Base-by-base conservation (phyloP, 768 basidiomycete genomes). In the Kwoniella mangroviensis region DNA sequence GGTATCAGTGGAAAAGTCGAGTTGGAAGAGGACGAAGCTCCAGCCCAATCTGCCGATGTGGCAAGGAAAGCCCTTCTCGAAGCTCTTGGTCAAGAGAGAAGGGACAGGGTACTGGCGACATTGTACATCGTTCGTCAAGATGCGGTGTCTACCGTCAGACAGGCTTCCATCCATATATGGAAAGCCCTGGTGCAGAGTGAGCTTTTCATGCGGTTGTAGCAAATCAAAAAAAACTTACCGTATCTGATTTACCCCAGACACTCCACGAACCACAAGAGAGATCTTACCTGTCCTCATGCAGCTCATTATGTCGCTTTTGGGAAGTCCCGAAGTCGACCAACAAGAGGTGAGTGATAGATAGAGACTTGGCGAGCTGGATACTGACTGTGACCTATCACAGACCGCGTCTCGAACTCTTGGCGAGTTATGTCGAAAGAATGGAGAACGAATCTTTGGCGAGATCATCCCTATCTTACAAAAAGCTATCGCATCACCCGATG, bases 71-170 rank as follows among this genome's bases (percentile, higher is more conserved):
- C 91, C 10, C 88, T 98, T 49, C 87, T 90, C 62, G 94, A 98
- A 52, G 90, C 93, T 7, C 88, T 99, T 54, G 97, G 96, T 45
- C 84, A 86, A 12, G 93, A 98, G 73, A 89, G 93, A 56, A 87
- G 95, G 42, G 94, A 98, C 82, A 89, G 94, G 28, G 92, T 98
- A 45, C 85, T 99, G 57, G 91, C 94, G 7, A 91, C 91, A 1
- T 84, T 99, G 63, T 99, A 95, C 83, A 86, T 98, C 73, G 92
- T 94, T 63, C 90, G 95, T 56, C 96, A 98, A 82, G 97, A 98
- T 82, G 87, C 92, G 13, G 92, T 97, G 73, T 89, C 88, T 52
- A 88, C 90, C 55, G 95, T 98, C 45, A 89, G 96, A 51, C 92
- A 93, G 80, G 89, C 93, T 2, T 92, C 95, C 0, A 88, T 96